Evolutionary conservation across 495 filamentous ascomycete genomes (phyloP).

Genomic region (Sphaerosporella brunnea): DNA sequence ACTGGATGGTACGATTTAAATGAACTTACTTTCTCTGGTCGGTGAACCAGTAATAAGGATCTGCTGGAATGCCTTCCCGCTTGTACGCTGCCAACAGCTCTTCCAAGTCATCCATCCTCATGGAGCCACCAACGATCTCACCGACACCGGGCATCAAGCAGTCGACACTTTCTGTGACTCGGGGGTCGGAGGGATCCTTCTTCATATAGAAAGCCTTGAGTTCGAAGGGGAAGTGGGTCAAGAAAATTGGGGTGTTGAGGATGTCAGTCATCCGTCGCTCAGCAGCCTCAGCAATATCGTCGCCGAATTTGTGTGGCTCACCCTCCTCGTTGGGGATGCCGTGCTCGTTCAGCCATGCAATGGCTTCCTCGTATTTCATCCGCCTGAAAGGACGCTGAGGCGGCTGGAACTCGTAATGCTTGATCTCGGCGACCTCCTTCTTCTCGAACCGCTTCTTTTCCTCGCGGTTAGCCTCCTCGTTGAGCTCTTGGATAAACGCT

Average conservation of each 20-base stretch:
- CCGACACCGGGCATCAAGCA: constrained; percentile 92
- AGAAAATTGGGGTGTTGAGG: constrained; percentile 85
- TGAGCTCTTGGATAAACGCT: constrained; percentile 58
- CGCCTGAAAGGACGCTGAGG: constrained; percentile 78
- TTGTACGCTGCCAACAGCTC: constrained; percentile 80
- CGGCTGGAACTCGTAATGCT: constrained; percentile 50
- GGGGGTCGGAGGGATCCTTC: constrained; percentile 59
- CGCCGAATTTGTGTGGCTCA: constrained; percentile 74
- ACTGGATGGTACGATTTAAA: constrained; percentile 3
- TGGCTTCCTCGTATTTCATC: constrained; percentile 90
- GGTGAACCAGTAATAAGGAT: constrained; percentile 97
- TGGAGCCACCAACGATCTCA: constrained; percentile 91
- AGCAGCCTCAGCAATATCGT: constrained; percentile 95
- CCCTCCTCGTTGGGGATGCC: constrained; percentile 86
- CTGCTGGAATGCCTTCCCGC: constrained; percentile 65
- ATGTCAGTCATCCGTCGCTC: constrained; percentile 94
- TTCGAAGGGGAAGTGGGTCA: constrained; percentile 90
- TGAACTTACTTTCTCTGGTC: constrained; percentile 84
- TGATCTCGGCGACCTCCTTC: not conserved
- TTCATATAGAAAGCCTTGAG: constrained; percentile 99
- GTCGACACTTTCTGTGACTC: constrained; percentile 94
- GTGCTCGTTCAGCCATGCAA: constrained; percentile 78
- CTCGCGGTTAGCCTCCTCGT: constrained; percentile 35
- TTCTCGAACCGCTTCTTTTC: constrained; percentile 3
- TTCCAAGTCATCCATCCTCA: constrained; percentile 89